Evolutionary conservation across 805 yeast genomes (phyloP).

Genomic region (Saccharomycopsis sp.): DNA sequence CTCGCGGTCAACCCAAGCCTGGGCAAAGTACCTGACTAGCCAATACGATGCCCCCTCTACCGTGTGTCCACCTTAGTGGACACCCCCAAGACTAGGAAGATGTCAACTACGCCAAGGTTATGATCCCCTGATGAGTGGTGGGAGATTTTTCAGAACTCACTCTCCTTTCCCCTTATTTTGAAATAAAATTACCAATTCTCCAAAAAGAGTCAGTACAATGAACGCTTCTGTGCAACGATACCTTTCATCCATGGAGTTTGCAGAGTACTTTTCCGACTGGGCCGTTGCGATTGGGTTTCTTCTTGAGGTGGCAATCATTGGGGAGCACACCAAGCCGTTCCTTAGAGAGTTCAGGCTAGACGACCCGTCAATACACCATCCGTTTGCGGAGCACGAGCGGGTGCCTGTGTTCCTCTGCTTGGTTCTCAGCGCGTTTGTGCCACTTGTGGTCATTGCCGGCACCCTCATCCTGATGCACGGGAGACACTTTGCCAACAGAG

Average conservation of each 20-base stretch:
- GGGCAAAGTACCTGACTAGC: too few species aligned
- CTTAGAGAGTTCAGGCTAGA: constrained; percentile 69
- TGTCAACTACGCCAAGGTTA: too few species aligned
- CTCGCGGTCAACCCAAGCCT: too few species aligned
- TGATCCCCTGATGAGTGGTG: too few species aligned
- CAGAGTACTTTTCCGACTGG: constrained; percentile 18
- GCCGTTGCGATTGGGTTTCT: constrained; percentile 6
- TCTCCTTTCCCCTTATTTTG: too few species aligned
- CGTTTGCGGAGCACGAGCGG: constrained; percentile 65
- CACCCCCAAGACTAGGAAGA: too few species aligned
- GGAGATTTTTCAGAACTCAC: too few species aligned
- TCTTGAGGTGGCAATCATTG: constrained; percentile 16
- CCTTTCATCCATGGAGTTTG: constrained; percentile 9
- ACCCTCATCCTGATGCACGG: constrained; percentile 31
- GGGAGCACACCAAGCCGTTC: constrained; percentile 42
- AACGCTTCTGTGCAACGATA: constrained; percentile 2
- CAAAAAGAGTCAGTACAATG: too few species aligned
- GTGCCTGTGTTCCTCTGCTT: constrained; percentile 52
- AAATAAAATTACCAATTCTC: too few species aligned
- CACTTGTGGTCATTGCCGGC: constrained; percentile 20
- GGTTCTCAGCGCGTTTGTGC: constrained; percentile 30
- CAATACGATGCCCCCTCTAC: too few species aligned
- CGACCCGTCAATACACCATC: constrained; percentile 74
- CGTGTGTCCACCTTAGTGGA: too few species aligned
- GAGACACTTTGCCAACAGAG: constrained; percentile 2